phyloP scores from a whole-genome alignment of 2,329 filamentous ascomycete genomes.

The Paraphaeosphaeria minitans region DNA sequence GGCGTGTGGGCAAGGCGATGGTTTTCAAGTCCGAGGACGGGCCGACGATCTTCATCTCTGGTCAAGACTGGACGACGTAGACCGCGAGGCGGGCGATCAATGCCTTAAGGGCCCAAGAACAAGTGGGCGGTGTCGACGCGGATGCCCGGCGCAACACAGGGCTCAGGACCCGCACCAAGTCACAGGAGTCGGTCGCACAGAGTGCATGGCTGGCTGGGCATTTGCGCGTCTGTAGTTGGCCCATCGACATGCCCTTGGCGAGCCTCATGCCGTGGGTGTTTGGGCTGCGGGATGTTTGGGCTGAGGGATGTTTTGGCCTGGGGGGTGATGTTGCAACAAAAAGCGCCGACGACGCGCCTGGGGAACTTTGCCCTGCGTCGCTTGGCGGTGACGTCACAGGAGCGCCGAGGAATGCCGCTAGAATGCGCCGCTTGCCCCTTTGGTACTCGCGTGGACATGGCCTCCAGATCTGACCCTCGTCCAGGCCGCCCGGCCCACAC shows the following conservation, averaged over 20 bases:
- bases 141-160: background rate
- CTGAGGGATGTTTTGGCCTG: constrained; percentile 8
- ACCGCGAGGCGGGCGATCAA: constrained; percentile 30
- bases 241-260: background rate
- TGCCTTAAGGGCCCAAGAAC: constrained; percentile 15
- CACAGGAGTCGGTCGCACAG: no score
- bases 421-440: constrained; percentile 4
- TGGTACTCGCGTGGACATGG: background rate
- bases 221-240: constrained; percentile 1
- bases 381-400: constrained; percentile 15
- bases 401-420: constrained; percentile 1
- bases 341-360: constrained; percentile 5
- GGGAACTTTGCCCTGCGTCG: background rate
- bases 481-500: background rate
- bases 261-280: constrained; percentile 14
- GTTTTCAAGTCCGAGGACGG: constrained; percentile 17
- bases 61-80: constrained; percentile 24
- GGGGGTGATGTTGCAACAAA: no score
- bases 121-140: constrained; percentile 4
- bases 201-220: background rate
- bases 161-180: background rate
- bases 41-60: constrained; percentile 29
- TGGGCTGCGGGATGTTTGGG: constrained; percentile 9
- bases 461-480: constrained; percentile 1
- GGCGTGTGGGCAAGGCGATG: constrained; percentile 3